Evolutionary conservation across 176 grass and related monocot species (phyloP), one percentile per base, ranked within the genome.

Genomic region (Chloris gayana): DNA sequence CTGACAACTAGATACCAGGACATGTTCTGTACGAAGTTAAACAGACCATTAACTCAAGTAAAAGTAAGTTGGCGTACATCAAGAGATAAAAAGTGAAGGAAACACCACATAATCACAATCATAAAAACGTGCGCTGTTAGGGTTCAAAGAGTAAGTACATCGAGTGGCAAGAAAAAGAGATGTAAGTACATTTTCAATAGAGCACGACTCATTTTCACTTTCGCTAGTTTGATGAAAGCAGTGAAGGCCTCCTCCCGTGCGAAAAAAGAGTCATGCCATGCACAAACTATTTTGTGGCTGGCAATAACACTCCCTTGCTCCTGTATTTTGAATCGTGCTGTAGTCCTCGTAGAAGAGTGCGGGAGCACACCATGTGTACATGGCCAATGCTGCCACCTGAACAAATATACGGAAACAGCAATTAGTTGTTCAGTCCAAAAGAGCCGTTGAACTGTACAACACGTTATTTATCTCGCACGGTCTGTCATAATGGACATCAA

Each of bases 391-490:
- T 50, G 30, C 58, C 70, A 39, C 58, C 27, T 31, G 78, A 50
- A 56, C 30, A 53, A 50, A 30, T 61, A 63, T 54, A 87, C 58
- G 50, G 59, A 53, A 27, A 30, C 31, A 34, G 33, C 44, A 77
- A 82, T 87, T 29, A 82, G 77, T 54, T 77, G 73, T 71, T 71
- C 79, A 64, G 66, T 77, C 65, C 73, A 77, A 82, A 35, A 44
- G 79, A 64, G 34, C 35, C 32, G 45, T 46, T 64, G 67, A 37
- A 35, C 33, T 69, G 64, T 37, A 64, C 62, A 14, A 35, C 31
- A 10, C 15, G 12, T 29, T 61, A 22, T 66, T 66, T 37, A 37
- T 32, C 64, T 22, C 7, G 7, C 17, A 9, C 30, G 19, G 60
- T 32, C 13, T 5, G 5, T 31, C 27, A 31, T 64, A 64, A 30